phyloP scores from a whole-genome alignment of 1,284 basidiomycete species.

The Apiotrichum gracile region DNA sequence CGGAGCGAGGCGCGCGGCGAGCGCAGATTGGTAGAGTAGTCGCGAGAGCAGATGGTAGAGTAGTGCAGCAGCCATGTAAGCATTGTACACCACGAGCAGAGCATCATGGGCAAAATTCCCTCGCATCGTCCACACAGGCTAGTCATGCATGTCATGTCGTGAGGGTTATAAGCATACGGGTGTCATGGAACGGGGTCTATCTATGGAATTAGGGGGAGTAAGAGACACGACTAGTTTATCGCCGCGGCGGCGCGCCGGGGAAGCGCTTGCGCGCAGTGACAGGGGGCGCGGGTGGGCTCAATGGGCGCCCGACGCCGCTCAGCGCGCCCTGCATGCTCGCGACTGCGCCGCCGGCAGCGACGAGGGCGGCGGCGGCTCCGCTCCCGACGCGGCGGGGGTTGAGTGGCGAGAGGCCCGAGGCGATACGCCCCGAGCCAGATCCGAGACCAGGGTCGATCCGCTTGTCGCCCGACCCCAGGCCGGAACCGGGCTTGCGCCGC shows the following conservation, averaged over 20 bases:
- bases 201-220: no score
- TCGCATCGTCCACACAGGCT: no score
- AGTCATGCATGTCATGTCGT: no score
- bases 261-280: not conserved
- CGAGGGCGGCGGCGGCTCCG: constrained; percentile 19
- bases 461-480: constrained; percentile 8
- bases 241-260: not conserved
- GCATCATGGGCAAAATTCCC: no score
- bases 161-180: no score
- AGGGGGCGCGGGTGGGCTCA: constrained; percentile 18
- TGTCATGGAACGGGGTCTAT: no score
- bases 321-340: constrained; percentile 40
- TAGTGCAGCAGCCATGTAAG: no score
- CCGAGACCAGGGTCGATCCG: constrained; percentile 6
- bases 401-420: constrained; percentile 37
- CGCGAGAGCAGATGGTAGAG: no score
- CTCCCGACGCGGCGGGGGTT: constrained; percentile 35
- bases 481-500: constrained; percentile 13
- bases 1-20: no score
- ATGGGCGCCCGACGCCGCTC: constrained; percentile 23
- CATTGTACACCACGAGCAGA: no score
- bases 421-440: not conserved
- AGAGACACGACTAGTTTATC: no score
- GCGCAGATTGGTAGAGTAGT: no score
- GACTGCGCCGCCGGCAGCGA: constrained; percentile 36